phyloP scores from a whole-genome alignment of 2,329 filamentous ascomycete species.

The Kalmusia sp. region DNA sequence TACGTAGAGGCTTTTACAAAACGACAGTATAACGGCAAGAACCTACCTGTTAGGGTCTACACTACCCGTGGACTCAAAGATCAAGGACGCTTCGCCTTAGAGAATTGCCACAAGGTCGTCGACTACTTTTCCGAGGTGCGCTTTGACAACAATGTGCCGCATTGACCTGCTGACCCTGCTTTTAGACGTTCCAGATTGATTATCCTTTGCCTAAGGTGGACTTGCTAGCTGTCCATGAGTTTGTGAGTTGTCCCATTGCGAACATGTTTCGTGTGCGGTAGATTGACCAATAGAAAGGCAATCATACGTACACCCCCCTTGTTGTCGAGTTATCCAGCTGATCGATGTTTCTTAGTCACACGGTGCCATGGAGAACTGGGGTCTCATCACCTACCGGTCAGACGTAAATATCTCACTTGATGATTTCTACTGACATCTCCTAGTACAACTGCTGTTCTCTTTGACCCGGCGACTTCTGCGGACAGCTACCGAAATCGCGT shows the following conservation, averaged over 20 bases:
- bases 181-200: slow-evolving; percentile 77
- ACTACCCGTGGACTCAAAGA: slow-evolving; percentile 94
- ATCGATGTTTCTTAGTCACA: slow-evolving; percentile 59
- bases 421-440: slow-evolving; percentile 11
- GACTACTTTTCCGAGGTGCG: slow-evolving; percentile 88
- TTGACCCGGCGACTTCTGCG: slow-evolving; percentile 90
- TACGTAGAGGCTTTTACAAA: slow-evolving; percentile 92
- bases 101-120: slow-evolving; percentile 91
- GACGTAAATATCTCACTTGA: not conserved
- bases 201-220: slow-evolving; percentile 95
- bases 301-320: slow-evolving; percentile 48
- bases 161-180: slow-evolving; percentile 6
- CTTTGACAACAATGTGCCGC: not conserved
- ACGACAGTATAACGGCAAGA: slow-evolving; percentile 88
- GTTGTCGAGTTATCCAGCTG: slow-evolving; percentile 36
- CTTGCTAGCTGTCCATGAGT: slow-evolving; percentile 94
- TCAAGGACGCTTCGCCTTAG: slow-evolving; percentile 86
- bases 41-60: slow-evolving; percentile 92
- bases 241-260: slow-evolving; percentile 62
- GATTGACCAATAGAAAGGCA: slow-evolving; percentile 42
- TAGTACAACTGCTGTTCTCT: slow-evolving; percentile 88
- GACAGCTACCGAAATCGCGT: slow-evolving; percentile 90
- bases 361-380: slow-evolving; percentile 99
- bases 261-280: slow-evolving; percentile 1
- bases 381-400: slow-evolving; percentile 86